Conservation (phyloP, 2,329 filamentous ascomycete species). For the Ceratocystis diversiconidia region DNA sequence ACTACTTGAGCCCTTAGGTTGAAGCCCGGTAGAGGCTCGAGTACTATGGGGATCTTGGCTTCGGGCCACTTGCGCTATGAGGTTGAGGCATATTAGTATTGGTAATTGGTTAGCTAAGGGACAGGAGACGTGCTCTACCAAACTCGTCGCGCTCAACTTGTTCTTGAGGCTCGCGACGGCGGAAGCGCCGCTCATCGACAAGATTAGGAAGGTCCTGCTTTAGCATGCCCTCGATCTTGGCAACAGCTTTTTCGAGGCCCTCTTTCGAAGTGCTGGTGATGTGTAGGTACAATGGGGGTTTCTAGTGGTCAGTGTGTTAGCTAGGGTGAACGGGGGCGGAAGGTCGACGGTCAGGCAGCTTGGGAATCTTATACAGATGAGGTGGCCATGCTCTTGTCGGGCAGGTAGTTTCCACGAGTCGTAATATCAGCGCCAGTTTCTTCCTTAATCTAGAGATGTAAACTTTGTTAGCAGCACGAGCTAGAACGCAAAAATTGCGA, state of each 20-base stretch:
- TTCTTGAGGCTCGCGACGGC: constrained; percentile 63
- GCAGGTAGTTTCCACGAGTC: constrained; percentile 89
- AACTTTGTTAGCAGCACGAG: not conserved
- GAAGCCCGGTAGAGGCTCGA: constrained; percentile 87
- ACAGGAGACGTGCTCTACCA: constrained; percentile 49
- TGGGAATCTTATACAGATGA: constrained; percentile 54
- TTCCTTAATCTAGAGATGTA: constrained; percentile 75
- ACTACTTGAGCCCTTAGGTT: constrained; percentile 94
- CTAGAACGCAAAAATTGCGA: not conserved
- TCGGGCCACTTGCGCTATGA: constrained; percentile 93
- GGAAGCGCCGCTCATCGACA: constrained; percentile 86
- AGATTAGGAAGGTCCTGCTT: constrained; percentile 89
- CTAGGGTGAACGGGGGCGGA: not conserved
- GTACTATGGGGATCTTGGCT: constrained; percentile 77
- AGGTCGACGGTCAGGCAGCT: too few species aligned
- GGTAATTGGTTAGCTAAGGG: not conserved
- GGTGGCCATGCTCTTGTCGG: constrained; percentile 95
- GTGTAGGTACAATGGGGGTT: constrained; percentile 85
- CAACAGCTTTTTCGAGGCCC: constrained; percentile 77
- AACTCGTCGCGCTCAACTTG: constrained; percentile 79
- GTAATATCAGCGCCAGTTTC: constrained; percentile 99
- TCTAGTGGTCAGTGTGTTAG: constrained; percentile 37
- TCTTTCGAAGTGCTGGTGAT: constrained; percentile 85
- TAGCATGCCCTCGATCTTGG: constrained; percentile 87
- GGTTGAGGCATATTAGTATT: constrained; percentile 17